A percentile compares a stretch with the other conserved stretches of the same genome.
These are phyloP conservation scores for Sordariomycetes sp. DNA, from an alignment of 2,329 filamentous ascomycete genomes.

Conservation along the genomic window DNA sequence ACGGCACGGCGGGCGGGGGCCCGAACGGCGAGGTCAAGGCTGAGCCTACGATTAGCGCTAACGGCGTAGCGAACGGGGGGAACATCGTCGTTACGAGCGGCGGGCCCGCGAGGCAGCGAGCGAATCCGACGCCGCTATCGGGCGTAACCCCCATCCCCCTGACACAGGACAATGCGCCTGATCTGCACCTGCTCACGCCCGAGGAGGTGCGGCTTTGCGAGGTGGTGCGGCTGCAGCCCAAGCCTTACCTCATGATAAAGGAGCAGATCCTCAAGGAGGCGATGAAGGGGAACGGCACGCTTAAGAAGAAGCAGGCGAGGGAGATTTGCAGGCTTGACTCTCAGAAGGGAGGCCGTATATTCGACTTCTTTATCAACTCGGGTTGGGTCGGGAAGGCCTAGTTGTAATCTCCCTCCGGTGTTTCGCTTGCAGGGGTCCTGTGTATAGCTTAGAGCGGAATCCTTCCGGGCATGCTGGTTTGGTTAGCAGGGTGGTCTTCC, in stretches of 20 bases:
- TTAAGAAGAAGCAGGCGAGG: slow-evolving; percentile 91
- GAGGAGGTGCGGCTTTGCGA: slow-evolving; percentile 85
- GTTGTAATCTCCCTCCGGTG: slow-evolving; percentile 4
- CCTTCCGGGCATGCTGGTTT: not conserved
- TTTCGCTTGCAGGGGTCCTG: not conserved
- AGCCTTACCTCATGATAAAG: slow-evolving; percentile 92
- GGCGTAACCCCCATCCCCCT: slow-evolving; percentile 56
- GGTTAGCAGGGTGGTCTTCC: not conserved
- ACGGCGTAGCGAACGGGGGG: slow-evolving; percentile 41
- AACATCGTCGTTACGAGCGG: slow-evolving; percentile 34
- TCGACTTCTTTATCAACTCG: slow-evolving; percentile 87
- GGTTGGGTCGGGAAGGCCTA: slow-evolving; percentile 86
- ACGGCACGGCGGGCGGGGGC: slow-evolving; percentile 12
- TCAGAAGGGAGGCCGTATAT: slow-evolving; percentile 75
- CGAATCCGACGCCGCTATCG: slow-evolving; percentile 45
- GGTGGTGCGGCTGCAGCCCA: slow-evolving; percentile 74
- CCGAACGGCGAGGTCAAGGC: slow-evolving; percentile 15
- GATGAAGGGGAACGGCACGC: slow-evolving; percentile 71
- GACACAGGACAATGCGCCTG: slow-evolving; percentile 65
- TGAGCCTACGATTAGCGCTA: slow-evolving; percentile 14
- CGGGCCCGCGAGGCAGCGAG: slow-evolving; percentile 24
- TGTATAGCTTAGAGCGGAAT: not conserved
- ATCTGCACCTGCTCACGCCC: slow-evolving; percentile 73
- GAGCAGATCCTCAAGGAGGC: slow-evolving; percentile 86
- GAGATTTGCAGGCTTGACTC: slow-evolving; percentile 77